Conservation (phyloP, 1,284 basidiomycete species). For the Trametes pubescens region DNA sequence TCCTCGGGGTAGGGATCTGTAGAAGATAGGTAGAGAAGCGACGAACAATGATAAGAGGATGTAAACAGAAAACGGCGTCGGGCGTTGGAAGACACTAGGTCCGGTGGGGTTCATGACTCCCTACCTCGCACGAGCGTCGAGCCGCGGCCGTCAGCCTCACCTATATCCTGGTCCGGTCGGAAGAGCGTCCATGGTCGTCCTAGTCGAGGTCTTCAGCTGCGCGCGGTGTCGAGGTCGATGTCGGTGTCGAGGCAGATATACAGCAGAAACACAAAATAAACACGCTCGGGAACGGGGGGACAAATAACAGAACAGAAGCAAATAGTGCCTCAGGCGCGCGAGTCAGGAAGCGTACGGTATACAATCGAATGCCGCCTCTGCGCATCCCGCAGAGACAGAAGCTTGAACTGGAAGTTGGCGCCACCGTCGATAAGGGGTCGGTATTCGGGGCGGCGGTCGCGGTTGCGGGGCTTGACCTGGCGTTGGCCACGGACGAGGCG, state of each 20-base stretch:
- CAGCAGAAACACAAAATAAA: not conserved
- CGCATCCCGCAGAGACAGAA: not conserved
- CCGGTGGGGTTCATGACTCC: slow-evolving; percentile 11
- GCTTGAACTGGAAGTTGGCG: not conserved
- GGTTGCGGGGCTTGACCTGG: not conserved
- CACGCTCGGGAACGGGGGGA: not conserved
- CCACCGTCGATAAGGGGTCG: not conserved
- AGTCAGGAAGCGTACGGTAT: slow-evolving; percentile 1
- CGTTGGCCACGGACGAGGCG: not conserved
- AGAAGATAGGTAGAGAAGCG: not conserved
- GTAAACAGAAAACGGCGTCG: slow-evolving; percentile 9
- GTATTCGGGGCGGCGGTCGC: not conserved
- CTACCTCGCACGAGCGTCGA: slow-evolving; percentile 3
- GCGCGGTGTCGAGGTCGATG: not conserved
- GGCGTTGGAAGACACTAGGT: slow-evolving; percentile 3
- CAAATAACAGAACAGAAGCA: not conserved
- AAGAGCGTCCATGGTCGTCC: not conserved
- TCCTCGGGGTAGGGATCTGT: not conserved
- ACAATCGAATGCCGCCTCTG: slow-evolving; percentile 7
- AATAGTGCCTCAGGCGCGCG: not conserved
- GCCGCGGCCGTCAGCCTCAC: slow-evolving; percentile 15
- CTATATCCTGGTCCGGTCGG: not conserved
- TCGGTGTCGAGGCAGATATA: no score
- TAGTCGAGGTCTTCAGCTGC: slow-evolving; percentile 15
- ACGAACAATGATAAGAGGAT: not conserved